Percentiles rank a stretch among this genome's conserved stretches.
phyloP scores from a whole-genome alignment of 129 eudicot genomes.

The carrot (Daucus carota) region DH1_v3.0 NC_030385.2:40034001-40034500 shows the following conservation, averaged over 20 bases:
- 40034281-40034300: not conserved
- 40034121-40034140: slow-evolving; percentile 41
- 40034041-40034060: slow-evolving; percentile 92
- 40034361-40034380: not conserved
- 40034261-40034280: not conserved
- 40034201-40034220: not conserved
- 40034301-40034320: not conserved
- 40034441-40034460: too few relatives aligned
- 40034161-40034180: too few relatives aligned
- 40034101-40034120: slow-evolving; percentile 98
- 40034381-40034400: not conserved
- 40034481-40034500: too few relatives aligned
- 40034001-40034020: slow-evolving; percentile 89
- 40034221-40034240: not conserved
- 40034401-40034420: too few relatives aligned
- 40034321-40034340: not conserved
- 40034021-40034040: slow-evolving; percentile 94
- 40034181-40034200: not conserved
- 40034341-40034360: not conserved
- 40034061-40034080: slow-evolving; percentile 99
- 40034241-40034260: not conserved
- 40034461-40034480: too few relatives aligned
- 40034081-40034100: slow-evolving; percentile 70
- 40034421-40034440: too few relatives aligned
- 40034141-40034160: not conserved